Percentiles rank a stretch among this genome's conserved stretches.
Conservation (phyloP, 1,284 basidiomycete genomes). For the Inonotus hispidus region DNA sequence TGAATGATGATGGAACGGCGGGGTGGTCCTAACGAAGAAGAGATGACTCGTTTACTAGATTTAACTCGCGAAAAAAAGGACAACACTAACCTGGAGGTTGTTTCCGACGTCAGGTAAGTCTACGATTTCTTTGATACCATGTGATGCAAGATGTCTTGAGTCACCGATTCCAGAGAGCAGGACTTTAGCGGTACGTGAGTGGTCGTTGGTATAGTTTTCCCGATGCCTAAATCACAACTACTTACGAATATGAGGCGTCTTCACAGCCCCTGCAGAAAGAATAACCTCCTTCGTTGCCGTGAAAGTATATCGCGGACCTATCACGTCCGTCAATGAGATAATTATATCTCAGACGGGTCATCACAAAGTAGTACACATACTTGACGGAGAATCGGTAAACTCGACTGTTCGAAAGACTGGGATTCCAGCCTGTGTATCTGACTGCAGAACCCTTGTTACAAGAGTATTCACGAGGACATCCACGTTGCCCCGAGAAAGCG, state of each 20-base stretch:
- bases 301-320: conserved; percentile 6
- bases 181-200: conserved; percentile 28
- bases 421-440: neutral
- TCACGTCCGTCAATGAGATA: neutral
- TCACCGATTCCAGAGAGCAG: neutral
- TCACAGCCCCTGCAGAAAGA: conserved; percentile 28
- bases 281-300: conserved; percentile 21
- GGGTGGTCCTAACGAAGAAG: conserved; percentile 30
- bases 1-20: conserved; percentile 26
- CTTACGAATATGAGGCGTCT: conserved; percentile 30
- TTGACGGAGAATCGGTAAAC: neutral
- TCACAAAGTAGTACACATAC: neutral
- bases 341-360: neutral
- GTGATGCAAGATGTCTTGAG: neutral
- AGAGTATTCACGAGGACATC: conserved; percentile 19
- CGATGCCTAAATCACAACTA: neutral
- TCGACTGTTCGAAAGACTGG: conserved; percentile 2
- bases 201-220: conserved; percentile 30
- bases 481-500: conserved; percentile 15
- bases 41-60: neutral
- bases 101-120: neutral
- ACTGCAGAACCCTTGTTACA: conserved; percentile 17
- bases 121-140: neutral
- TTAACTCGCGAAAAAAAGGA: conserved; percentile 22
- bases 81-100: neutral